A percentile compares a stretch with the other conserved stretches of the same genome.
Evolutionary conservation across 371 early-diverging fungal species (phyloP).

Genomic region (Basidiobolus meristosporus): DNA sequence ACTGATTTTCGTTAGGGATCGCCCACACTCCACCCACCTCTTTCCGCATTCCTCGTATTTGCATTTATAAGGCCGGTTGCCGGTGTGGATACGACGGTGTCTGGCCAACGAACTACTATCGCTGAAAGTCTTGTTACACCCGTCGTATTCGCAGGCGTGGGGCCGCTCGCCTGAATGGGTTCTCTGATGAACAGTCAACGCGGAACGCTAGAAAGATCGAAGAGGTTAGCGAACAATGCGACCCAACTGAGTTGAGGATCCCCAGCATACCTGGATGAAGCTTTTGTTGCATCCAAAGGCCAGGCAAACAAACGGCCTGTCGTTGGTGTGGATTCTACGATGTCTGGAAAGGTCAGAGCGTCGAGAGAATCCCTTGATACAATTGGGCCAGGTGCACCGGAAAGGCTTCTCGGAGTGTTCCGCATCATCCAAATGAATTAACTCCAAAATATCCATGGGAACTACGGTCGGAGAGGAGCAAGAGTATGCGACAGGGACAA

Average conservation of each 20-base stretch:
- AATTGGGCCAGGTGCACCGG: slow-evolving; percentile 36
- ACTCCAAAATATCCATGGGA: slow-evolving; percentile 38
- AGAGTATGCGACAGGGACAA: too few relatives aligned
- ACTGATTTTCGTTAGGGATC: not conserved
- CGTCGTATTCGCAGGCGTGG: slow-evolving; percentile 36
- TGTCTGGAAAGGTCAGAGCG: slow-evolving; percentile 58
- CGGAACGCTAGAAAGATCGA: slow-evolving; percentile 22
- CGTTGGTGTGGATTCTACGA: slow-evolving; percentile 54
- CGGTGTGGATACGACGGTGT: slow-evolving; percentile 44
- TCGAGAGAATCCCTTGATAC: slow-evolving; percentile 50
- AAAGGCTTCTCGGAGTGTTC: slow-evolving; percentile 24
- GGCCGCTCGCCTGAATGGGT: slow-evolving; percentile 69
- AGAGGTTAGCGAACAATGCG: not conserved
- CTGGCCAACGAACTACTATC: slow-evolving; percentile 27
- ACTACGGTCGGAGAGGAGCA: too few relatives aligned
- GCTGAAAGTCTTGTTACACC: slow-evolving; percentile 33
- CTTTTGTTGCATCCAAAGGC: slow-evolving; percentile 44
- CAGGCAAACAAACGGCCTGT: slow-evolving; percentile 41
- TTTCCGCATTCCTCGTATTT: slow-evolving; percentile 30
- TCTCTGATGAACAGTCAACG: slow-evolving; percentile 53
- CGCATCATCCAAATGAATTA: slow-evolving; percentile 25
- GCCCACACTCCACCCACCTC: slow-evolving; percentile 7
- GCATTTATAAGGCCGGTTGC: slow-evolving; percentile 48
- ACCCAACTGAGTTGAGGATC: not conserved
- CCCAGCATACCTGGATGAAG: slow-evolving; percentile 28